phyloP scores from a whole-genome alignment of 441 rosid genomes.

The Euphorbia schlechtendalii region DNA sequence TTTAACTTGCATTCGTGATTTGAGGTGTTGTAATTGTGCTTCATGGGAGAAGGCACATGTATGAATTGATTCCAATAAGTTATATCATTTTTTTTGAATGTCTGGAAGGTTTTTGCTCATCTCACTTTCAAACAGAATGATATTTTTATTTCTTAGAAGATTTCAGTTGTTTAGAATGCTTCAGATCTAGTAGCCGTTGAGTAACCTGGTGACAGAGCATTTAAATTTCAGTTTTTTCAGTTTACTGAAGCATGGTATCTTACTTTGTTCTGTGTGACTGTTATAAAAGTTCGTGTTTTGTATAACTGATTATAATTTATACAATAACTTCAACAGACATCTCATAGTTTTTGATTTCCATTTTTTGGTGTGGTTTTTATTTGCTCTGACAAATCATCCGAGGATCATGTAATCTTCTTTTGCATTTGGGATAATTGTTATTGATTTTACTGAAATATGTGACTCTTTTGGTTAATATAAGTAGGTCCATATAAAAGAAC shows the following conservation, averaged over 20 bases:
- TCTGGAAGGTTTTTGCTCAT: no score
- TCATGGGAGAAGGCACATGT: constrained; percentile 91
- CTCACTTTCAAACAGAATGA: no score
- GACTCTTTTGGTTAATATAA: constrained; percentile 20
- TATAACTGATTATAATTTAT: no score
- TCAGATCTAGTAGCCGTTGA: no score
- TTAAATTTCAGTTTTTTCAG: no score
- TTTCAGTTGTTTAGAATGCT: no score
- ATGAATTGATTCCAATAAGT: constrained; percentile 3
- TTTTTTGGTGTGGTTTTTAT: neutral
- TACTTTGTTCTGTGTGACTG: no score
- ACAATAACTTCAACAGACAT: neutral
- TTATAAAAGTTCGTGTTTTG: no score
- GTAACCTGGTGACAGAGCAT: no score
- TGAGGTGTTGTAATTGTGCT: constrained; percentile 70
- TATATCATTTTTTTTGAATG: no score
- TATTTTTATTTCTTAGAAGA: no score
- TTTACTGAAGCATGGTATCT: no score
- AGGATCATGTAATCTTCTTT: neutral
- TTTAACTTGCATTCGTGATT: constrained; percentile 7
- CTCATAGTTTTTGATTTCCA: neutral
- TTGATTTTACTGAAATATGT: neutral
- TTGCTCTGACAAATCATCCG: neutral
- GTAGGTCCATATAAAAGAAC: constrained; percentile 80
- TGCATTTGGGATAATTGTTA: neutral